Percentiles rank a stretch among this genome's conserved stretches.
phyloP scores from a whole-genome alignment of 768 basidiomycete species.

The Kwoniella sp. region DNA sequence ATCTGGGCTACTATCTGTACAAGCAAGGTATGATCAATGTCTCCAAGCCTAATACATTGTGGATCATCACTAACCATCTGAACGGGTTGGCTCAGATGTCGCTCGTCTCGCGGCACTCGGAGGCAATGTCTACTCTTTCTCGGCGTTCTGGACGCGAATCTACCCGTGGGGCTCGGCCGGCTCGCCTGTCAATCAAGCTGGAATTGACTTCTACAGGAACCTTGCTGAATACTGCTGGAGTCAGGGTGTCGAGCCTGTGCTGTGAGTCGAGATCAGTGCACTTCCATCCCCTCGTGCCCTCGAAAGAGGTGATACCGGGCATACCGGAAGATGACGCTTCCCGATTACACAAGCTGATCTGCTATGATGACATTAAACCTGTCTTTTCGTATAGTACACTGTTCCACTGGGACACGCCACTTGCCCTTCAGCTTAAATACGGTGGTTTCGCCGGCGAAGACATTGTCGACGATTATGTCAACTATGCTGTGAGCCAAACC shows the following conservation, averaged over 20 bases:
- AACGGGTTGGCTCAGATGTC: not conserved
- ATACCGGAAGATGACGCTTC: too few relatives aligned
- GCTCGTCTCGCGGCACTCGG: slow-evolving; percentile 62
- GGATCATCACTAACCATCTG: not conserved
- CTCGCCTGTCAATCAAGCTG: slow-evolving; percentile 62
- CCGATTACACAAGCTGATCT: not conserved
- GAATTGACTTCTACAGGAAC: slow-evolving; percentile 57
- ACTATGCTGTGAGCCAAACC: slow-evolving; percentile 20
- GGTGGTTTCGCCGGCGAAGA: slow-evolving; percentile 31
- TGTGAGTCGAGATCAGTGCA: slow-evolving; percentile 13
- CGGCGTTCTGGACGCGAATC: slow-evolving; percentile 63
- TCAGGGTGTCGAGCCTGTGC: slow-evolving; percentile 51
- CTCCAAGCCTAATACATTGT: not conserved
- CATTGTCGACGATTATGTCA: slow-evolving; percentile 35
- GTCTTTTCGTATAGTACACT: slow-evolving; percentile 55
- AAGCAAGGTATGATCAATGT: slow-evolving; percentile 60
- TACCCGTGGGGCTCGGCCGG: slow-evolving; percentile 62
- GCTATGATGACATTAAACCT: too few relatives aligned
- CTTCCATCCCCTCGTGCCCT: not conserved
- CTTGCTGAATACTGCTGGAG: slow-evolving; percentile 48
- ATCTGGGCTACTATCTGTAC: slow-evolving; percentile 63
- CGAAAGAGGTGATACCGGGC: too few relatives aligned
- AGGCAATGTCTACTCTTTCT: slow-evolving; percentile 63
- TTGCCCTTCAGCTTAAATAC: slow-evolving; percentile 23
- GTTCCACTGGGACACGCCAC: slow-evolving; percentile 56